Evolutionary conservation across 352 stramenopile species (phyloP).

Genomic region (Globisporangium yorkense): DNA sequence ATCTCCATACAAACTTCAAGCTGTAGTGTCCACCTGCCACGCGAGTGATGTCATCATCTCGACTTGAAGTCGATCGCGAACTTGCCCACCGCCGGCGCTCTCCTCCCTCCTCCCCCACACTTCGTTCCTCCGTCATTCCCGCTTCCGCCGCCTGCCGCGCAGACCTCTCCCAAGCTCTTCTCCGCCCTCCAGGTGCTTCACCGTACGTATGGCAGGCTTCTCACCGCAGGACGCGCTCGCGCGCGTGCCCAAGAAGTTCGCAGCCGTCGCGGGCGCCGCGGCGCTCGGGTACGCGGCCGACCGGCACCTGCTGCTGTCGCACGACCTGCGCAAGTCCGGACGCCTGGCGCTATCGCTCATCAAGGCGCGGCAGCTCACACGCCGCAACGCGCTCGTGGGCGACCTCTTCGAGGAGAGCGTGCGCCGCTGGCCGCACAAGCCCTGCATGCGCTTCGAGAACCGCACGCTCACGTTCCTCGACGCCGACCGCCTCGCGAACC

Average conservation of each 20-base stretch:
- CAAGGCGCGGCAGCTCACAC: slow-evolving; percentile 30
- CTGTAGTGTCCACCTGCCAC: too few relatives aligned
- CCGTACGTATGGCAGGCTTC: neutral
- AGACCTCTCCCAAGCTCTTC: neutral
- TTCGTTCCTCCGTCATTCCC: neutral
- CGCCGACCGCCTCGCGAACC: slow-evolving; percentile 63
- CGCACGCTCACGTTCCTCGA: slow-evolving; percentile 46
- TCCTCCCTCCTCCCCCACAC: neutral
- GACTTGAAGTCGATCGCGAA: too few relatives aligned
- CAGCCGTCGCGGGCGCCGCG: slow-evolving; percentile 33
- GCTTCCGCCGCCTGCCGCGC: neutral
- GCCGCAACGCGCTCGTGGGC: slow-evolving; percentile 29
- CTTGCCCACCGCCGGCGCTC: too few relatives aligned
- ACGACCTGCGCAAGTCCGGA: slow-evolving; percentile 41
- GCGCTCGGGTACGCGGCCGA: slow-evolving; percentile 46
- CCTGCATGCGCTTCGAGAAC: slow-evolving; percentile 53
- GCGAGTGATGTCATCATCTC: too few relatives aligned
- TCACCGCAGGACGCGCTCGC: slow-evolving; percentile 1
- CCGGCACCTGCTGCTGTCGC: slow-evolving; percentile 48
- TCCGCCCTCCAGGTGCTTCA: neutral
- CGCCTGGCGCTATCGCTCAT: slow-evolving; percentile 34
- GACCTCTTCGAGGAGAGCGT: slow-evolving; percentile 64
- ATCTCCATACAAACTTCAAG: too few relatives aligned
- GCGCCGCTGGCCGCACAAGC: slow-evolving; percentile 45
- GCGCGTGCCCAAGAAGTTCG: slow-evolving; percentile 36